phyloP scores from a whole-genome alignment of 305 asterid genomes.

The Galium porrigens region DNA sequence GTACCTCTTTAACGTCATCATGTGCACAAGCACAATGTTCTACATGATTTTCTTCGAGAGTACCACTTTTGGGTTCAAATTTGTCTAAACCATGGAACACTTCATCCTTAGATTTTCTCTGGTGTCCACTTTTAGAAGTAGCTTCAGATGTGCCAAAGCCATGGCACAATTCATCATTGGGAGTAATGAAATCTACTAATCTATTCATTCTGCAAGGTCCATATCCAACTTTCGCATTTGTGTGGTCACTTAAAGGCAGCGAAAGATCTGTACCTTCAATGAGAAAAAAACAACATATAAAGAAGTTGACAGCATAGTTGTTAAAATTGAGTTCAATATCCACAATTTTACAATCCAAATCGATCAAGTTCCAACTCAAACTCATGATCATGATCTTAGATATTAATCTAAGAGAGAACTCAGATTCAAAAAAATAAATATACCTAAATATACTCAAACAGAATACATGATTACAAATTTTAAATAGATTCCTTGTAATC shows the following conservation, averaged over 20 bases:
- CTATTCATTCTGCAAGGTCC: constrained; percentile 7
- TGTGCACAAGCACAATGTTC: background rate
- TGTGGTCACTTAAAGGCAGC: constrained; percentile 19
- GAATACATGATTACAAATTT: background rate
- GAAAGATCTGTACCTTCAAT: constrained; percentile 19
- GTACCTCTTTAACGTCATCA: constrained; percentile 1
- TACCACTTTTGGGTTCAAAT: background rate
- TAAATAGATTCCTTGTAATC: background rate
- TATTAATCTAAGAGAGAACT: background rate
- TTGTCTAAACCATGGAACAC: background rate
- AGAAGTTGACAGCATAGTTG: constrained; percentile 8
- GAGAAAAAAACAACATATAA: constrained; percentile 15
- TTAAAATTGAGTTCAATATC: background rate
- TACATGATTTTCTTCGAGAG: background rate
- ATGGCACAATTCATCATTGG: background rate
- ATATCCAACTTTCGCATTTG: constrained; percentile 16
- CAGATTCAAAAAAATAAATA: background rate
- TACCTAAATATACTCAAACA: background rate
- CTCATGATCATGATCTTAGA: background rate
- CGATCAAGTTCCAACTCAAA: background rate
- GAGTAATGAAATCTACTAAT: background rate
- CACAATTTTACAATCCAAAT: background rate
- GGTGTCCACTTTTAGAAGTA: background rate
- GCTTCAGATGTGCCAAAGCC: background rate
- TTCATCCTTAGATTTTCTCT: constrained; percentile 1